These are phyloP conservation scores for Calonectria leucothoes DNA, from an alignment of 2,329 filamentous ascomycete genomes.

Conservation along the genomic window DNA sequence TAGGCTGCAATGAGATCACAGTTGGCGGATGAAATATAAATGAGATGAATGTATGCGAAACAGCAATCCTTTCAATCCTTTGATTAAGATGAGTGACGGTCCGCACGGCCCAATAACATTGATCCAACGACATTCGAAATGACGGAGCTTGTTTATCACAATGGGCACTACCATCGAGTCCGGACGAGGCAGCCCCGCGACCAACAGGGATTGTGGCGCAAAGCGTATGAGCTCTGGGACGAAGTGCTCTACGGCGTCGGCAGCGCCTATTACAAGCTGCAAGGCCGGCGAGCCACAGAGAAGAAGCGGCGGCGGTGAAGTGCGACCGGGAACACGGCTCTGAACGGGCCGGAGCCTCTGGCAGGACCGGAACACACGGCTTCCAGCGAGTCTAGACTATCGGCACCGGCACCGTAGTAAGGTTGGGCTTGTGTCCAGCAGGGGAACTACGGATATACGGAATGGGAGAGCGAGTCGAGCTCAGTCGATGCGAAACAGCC, in stretches of 20 bases:
- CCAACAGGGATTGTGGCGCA: slow-evolving; percentile 42
- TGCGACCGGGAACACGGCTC: slow-evolving; percentile 20
- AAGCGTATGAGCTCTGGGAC: slow-evolving; percentile 53
- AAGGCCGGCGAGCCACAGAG: slow-evolving; percentile 30
- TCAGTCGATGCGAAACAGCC: not conserved
- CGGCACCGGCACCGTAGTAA: not conserved
- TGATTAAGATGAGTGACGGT: not conserved
- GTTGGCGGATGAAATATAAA: not conserved
- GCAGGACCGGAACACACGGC: not conserved
- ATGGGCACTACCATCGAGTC: slow-evolving; percentile 44
- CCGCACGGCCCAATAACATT: not conserved
- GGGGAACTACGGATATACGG: slow-evolving; percentile 9
- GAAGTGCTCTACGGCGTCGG: slow-evolving; percentile 53
- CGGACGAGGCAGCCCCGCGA: slow-evolving; percentile 23
- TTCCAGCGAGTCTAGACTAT: not conserved
- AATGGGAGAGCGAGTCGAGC: not conserved
- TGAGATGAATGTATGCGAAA: not conserved
- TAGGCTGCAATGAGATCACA: not conserved
- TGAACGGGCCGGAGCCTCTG: not conserved
- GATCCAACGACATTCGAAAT: slow-evolving; percentile 26
- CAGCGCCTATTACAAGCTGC: slow-evolving; percentile 51
- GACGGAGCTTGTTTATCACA: slow-evolving; percentile 45
- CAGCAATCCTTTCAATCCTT: not conserved
- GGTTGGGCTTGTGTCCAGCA: not conserved
- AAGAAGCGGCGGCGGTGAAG: not conserved